phyloP scores from a whole-genome alignment of 768 basidiomycete species.

The Boletus pseudo-olivaceus region DNA sequence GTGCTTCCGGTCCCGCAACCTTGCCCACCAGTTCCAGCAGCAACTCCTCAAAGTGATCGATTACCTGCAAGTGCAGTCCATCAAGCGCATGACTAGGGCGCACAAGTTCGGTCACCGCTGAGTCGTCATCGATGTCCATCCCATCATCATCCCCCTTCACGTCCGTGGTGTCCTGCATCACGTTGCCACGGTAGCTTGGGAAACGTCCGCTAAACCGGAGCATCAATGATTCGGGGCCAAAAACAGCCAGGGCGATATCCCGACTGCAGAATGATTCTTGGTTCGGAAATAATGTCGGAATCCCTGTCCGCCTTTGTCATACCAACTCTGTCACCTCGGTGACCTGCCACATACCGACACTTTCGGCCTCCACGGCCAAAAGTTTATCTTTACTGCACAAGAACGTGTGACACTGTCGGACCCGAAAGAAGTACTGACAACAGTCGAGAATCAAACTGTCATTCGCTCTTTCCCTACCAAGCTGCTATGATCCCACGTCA shows the following conservation, averaged over 20 bases:
- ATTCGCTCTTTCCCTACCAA: constrained; percentile 44
- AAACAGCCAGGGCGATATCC: constrained; percentile 47
- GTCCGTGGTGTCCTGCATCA: constrained; percentile 4
- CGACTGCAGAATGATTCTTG: constrained; percentile 45
- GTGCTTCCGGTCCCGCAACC: constrained; percentile 48
- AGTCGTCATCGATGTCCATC: constrained; percentile 65
- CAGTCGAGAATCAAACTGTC: constrained; percentile 77
- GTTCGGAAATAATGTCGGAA: constrained; percentile 28
- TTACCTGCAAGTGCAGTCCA: constrained; percentile 62
- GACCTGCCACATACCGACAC: constrained; percentile 36
- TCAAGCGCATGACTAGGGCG: constrained; percentile 58
- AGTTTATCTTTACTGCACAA: constrained; percentile 71
- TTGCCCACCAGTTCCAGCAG: constrained; percentile 55
- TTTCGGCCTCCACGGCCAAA: constrained; percentile 51
- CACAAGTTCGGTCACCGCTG: constrained; percentile 31
- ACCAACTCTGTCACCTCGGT: not conserved
- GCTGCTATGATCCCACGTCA: constrained; percentile 14
- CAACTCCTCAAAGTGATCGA: constrained; percentile 64
- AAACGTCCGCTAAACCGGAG: constrained; percentile 40
- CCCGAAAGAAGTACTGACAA: constrained; percentile 53
- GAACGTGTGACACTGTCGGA: constrained; percentile 44
- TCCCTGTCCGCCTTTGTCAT: constrained; percentile 17
- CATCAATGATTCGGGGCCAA: constrained; percentile 38
- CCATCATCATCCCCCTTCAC: constrained; percentile 38
- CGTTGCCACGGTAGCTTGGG: constrained; percentile 36